Evolutionary conservation across 2,329 filamentous ascomycete genomes (phyloP), one percentile per base, ranked within the genome.

Genomic region (Coleophoma eucalyptorum): DNA sequence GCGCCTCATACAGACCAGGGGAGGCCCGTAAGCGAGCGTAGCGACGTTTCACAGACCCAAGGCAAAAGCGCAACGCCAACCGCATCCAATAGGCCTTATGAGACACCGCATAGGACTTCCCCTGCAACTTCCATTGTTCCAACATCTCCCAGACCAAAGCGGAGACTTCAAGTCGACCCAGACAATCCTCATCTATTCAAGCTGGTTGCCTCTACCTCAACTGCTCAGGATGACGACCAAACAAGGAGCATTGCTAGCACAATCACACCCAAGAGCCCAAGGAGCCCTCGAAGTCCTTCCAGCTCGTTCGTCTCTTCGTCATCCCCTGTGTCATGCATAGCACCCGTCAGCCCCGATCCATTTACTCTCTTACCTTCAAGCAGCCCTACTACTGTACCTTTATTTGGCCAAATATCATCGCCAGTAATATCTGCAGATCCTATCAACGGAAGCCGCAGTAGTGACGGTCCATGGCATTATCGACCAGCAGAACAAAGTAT

Each of bases 171-270:
- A 15, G 58, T 64, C 43, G 58, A 65, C 52, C 53, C 58, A 43
- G 62, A 66, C 52, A 61, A 58, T 64, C 64, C 20, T 65, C 65
- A 51, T 64, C 63, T 19, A 53, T 65, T 52, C 55, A 58, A 44
- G 34, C 55, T 26, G 54, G 50, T 31, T 49, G 35, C 55, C 32
- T 26, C 26, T 3, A 26, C 26, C 26, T 26, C 26, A 26, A 8
- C 26, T 26, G 26, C 26, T 5, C 26, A 15, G 4, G 42, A 62
- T 31, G 61, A 57, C 50, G 46, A 46, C 26, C 16, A 44, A 13
- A 32, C 21, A 32, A 26, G 5, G 10, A 26, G 26, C 26, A 26
- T 26, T 26, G 26, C 26, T 26, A 26, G 26, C 26, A 26, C 26
- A 7, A 26, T 26, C 26, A 26, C 26, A 8, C 26, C 26, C 4